Evolutionary conservation across 768 basidiomycete species (phyloP), one percentile per base, ranked within the genome.

Genomic region (Phylloporus sp.): DNA sequence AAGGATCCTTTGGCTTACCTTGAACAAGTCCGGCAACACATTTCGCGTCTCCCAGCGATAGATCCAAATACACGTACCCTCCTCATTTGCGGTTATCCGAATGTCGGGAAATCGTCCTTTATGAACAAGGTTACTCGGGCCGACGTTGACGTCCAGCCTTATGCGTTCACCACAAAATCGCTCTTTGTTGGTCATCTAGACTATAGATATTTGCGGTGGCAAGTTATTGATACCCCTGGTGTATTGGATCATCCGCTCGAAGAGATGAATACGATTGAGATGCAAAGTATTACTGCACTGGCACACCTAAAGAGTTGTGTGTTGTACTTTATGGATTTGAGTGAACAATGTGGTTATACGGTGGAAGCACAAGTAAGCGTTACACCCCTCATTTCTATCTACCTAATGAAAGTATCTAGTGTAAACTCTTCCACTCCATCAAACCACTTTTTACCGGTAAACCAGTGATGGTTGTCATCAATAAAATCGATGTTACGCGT

Each of bases 201-300:
- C 71, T 97, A 99, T 78, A 95, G 94, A 66, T 99, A 99, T 75
- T 80, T 99, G 61, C 85, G 97, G 55, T 99, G 97, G 97, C 97
- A 99, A 70, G 95, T 99, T 45, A 97, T 99, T 63, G 97, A 99
- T 77, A 99, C 97, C 35, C 97, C 97, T 2, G 97, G 97, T 53
- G 87, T 99, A 53, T 80, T 99, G 59, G 97, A 99, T 68, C 97
- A 98, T 70, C 95, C 95, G 2, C 78, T 98, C 28, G 95, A 99
- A 72, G 97, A 99, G 46, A 98, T 99, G 97, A 98, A 98, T 78
- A 98, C 95, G 53, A 99, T 99, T 61, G 97, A 99, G 75, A 99
- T 98, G 95, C 97, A 99, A 77, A 95, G 91, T 61, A 97, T 97
- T 67, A 98, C 95, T 32, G 97, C 97, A 13, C 76, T 99, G 55